Base-by-base conservation (phyloP, 306 rosid species). In the Trichosanthes truncata region DNA sequence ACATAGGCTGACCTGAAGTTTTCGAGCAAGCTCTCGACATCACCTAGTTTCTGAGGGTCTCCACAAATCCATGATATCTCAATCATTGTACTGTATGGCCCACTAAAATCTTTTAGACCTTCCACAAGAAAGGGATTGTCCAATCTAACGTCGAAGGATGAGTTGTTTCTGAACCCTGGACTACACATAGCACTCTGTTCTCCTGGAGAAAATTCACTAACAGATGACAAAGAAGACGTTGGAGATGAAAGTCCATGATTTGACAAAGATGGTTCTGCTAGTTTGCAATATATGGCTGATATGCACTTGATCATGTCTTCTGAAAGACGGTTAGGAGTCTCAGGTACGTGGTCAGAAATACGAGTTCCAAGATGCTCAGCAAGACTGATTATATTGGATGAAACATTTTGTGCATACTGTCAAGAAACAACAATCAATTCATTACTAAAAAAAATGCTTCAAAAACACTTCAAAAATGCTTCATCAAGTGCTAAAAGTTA, bases 261-360 rank as follows among this genome's bases (percentile, higher is more conserved):
- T 23, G 89, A 59, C 82, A 81, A 77, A 23, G 93, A 90, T 23
- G 99, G 93, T 51, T 91, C 97, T 17, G 96, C 80, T 77, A 95
- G 97, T 81, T 93, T 93, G 93, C 94, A 88, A 80, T 90, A 95
- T 84, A 95, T 88, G 20, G 87, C 83, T 71, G 99, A 87, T 85
- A 95, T 95, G 91, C 96, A 93, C 87, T 91, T 91, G 53, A 95
- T 81, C 99, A 95, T 93, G 41, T 95, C 97, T 84, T 95, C 97
- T 2, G 97, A 91, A 75, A 95, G 91, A 77, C 87, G 86, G 48
- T 95, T 95, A 33, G 97, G 96, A 63, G 92, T 78, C 75, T 88
- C 88, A 11, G 88, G 90, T 40, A 95, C 77, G 79, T 93, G 97
- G 82, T 95, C 99, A 3, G 97, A 89, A 72, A 95, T 88, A 73